Evolutionary conservation across 2,329 filamentous ascomycete species (phyloP), one percentile per base, ranked within the genome.

Genomic region (Dothideomycetidae sp.): DNA sequence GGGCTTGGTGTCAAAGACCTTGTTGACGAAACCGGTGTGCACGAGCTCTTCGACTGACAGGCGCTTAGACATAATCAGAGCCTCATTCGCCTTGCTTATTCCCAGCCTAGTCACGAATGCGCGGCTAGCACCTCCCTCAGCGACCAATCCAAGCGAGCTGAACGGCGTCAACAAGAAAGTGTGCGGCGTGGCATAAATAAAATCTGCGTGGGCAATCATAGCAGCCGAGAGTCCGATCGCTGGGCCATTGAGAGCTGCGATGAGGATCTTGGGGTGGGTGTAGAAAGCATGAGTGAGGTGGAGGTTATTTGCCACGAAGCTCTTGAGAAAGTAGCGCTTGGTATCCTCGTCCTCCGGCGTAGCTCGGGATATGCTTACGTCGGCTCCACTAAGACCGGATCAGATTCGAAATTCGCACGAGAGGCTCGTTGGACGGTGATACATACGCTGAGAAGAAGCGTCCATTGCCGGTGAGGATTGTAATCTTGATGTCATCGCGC

Each of bases 141-240:
- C 72, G 1, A 96, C 86, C 1, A 98, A 72, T 1, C 90, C 88
- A 1, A 96, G 70, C 1, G 81, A 88, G 3, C 78, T 79, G 61
- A 96, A 96, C 3, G 90, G 90, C 1, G 86, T 93, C 16, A 96
- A 74, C 16, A 96, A 67, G 61, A 84, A 98, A 18, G 85, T 65
- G 48, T 80, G 70, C 0, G 86, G 85, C 0, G 79, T 69, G 53
- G 73, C 77, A 67, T 96, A 96, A 56, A 96, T 73, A 64, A 96
- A 96, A 65, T 96, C 90, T 15, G 81, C 81, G 57, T 83, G 81
- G 17, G 77, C 78, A 41, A 84, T 66, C 0, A 96, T 62, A 0
- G 88, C 86, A 1, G 88, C 90, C 2, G 80, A 81, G 19, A 96
- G 76, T 4, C 90, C 90, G 37, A 98, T 70, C 9, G 77, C 85